Percentiles rank a stretch among this genome's conserved stretches.
Evolutionary conservation across 345 rosid genomes (phyloP).

Genomic region (Eucalyptus regnans): DNA sequence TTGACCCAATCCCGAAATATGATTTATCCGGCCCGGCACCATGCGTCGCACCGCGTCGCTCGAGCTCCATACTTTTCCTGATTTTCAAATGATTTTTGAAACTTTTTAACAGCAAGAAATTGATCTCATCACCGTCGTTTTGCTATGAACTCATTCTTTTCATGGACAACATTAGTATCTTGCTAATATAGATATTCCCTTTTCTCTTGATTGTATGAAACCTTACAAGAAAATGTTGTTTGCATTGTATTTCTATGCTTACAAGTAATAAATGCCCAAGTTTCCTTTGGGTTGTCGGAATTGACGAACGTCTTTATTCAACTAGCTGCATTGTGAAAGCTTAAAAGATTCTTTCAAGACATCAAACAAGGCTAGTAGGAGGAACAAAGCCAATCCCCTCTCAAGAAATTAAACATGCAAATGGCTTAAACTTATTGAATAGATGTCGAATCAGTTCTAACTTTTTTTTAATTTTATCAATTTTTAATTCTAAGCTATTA

Average conservation of each 20-base stretch:
- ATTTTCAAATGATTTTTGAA: not conserved
- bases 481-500: not conserved
- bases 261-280: too few species aligned
- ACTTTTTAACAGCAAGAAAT: not conserved
- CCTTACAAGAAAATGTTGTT: not conserved
- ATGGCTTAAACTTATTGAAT: not conserved
- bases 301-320: not conserved
- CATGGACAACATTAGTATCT: not conserved
- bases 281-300: too few species aligned
- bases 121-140: not conserved
- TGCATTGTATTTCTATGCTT: not conserved
- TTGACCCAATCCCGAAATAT: not conserved
- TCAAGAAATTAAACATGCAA: not conserved
- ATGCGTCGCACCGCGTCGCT: not conserved
- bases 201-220: not conserved
- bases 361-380: not conserved
- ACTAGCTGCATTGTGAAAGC: not conserved
- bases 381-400: not conserved
- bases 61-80: not conserved
- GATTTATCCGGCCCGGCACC: not conserved
- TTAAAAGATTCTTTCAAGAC: not conserved
- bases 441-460: accelerated
- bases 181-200: not conserved
- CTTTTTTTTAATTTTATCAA: not conserved
- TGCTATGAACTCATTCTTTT: not conserved